These are phyloP conservation scores for Penicillium sp. DNA, from an alignment of 2,329 filamentous ascomycete genomes.

Conservation along the genomic window DNA sequence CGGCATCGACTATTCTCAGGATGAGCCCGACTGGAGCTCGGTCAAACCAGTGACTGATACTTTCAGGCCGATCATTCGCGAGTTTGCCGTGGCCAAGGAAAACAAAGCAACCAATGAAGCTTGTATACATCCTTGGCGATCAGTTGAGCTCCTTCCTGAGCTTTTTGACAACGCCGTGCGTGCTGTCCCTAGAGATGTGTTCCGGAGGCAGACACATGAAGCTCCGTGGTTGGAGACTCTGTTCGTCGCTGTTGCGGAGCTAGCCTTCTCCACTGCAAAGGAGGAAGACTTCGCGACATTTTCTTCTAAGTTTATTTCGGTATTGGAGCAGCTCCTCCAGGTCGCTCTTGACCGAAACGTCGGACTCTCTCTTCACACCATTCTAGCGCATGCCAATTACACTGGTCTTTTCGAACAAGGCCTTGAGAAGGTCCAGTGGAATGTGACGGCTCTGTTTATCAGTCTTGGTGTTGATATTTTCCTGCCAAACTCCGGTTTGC, in stretches of 20 bases:
- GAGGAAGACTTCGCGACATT: conserved; percentile 21
- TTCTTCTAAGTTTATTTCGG: conserved; percentile 25
- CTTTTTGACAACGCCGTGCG: conserved; percentile 42
- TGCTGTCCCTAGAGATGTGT: conserved; percentile 38
- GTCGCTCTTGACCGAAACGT: conserved; percentile 34
- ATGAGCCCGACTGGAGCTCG: conserved; percentile 28
- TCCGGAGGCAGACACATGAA: conserved; percentile 39
- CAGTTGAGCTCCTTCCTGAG: conserved; percentile 31
- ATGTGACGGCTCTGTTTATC: conserved; percentile 35
- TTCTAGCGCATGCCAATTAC: conserved; percentile 35
- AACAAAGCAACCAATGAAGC: conserved; percentile 10
- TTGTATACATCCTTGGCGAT: conserved; percentile 20
- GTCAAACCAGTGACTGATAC: conserved; percentile 32
- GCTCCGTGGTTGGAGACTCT: conserved; percentile 44
- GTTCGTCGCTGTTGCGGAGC: conserved; percentile 38
- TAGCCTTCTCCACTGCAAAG: conserved; percentile 31
- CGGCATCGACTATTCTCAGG: conserved; percentile 29
- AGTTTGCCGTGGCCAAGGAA: conserved; percentile 10
- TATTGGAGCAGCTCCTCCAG: conserved; percentile 34
- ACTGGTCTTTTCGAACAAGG: conserved; percentile 33
- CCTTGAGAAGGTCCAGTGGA: conserved; percentile 33
- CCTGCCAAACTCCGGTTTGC: conserved; percentile 37
- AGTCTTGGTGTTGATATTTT: conserved; percentile 38
- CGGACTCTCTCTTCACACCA: conserved; percentile 33
- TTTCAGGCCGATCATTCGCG: conserved; percentile 30